Conservation (phyloP, 805 yeast species). For the Komagataella pastoris region DNA sequence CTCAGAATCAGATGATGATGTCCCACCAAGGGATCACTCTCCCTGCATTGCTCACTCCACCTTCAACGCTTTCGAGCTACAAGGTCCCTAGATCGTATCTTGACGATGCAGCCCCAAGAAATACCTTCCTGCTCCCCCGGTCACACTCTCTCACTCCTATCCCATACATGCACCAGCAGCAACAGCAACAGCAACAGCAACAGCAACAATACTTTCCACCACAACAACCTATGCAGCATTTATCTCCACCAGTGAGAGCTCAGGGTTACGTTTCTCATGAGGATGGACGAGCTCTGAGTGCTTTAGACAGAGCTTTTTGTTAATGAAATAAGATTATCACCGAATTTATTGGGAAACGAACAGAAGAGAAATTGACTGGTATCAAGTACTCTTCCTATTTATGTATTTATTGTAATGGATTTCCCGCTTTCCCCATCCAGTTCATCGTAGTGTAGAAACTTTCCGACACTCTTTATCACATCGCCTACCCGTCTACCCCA, state of each 20-base stretch:
- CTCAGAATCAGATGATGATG: background rate
- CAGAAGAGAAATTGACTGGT: background rate
- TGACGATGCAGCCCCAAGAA: background rate
- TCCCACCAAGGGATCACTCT: background rate
- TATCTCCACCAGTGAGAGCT: background rate
- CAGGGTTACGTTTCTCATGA: background rate
- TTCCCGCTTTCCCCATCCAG: background rate
- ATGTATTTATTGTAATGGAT: background rate
- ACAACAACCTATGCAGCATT: background rate
- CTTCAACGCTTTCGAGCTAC: background rate
- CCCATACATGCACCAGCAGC: background rate
- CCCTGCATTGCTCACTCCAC: background rate
- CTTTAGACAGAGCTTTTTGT: background rate
- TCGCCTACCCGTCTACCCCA: constrained; percentile 74
- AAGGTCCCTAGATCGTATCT: background rate
- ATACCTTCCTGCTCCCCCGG: background rate
- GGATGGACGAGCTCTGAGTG: background rate
- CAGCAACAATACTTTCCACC: background rate
- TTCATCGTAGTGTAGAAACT: constrained; percentile 14
- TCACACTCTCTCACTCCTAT: background rate
- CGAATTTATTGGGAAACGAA: background rate
- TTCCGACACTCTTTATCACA: constrained; percentile 29
- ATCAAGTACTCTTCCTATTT: background rate
- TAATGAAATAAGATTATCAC: background rate
- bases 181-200: background rate